Percentiles rank a stretch among this genome's conserved stretches.
phyloP scores from a whole-genome alignment of 1,139 yeast species.

The Taphrina flavorubra region DNA sequence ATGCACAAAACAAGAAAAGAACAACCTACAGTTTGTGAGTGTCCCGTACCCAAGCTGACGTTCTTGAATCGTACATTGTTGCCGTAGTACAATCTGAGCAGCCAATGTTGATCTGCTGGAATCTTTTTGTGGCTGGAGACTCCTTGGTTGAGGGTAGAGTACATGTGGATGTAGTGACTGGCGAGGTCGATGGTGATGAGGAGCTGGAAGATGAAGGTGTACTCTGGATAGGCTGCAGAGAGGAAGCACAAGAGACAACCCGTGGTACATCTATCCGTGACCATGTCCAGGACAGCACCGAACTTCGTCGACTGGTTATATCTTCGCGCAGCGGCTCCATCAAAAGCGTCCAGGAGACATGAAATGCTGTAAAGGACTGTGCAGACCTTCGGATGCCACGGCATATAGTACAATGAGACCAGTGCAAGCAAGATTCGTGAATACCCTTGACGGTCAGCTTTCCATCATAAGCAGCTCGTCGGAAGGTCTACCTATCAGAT shows the following conservation, averaged over 20 bases:
- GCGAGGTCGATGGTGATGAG: conserved; percentile 88
- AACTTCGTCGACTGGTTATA: conserved; percentile 82
- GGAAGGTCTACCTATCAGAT: conserved; percentile 67
- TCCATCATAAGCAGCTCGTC: too few relatives aligned
- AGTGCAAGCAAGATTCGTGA: conserved; percentile 80
- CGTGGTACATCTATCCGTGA: conserved; percentile 96
- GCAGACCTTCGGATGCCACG: conserved; percentile 71
- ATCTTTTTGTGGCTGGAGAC: conserved; percentile 84
- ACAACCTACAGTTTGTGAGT: conserved; percentile 55
- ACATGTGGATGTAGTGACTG: conserved; percentile 98
- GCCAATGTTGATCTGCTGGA: conserved; percentile 69
- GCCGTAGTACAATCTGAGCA: conserved; percentile 83
- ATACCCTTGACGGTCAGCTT: conserved; percentile 52
- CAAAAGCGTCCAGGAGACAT: conserved; percentile 92
- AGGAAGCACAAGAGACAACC: conserved; percentile 85
- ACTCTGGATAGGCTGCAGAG: conserved; percentile 75
- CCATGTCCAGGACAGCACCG: conserved; percentile 99
- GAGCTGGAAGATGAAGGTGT: conserved; percentile 76
- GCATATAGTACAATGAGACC: conserved; percentile 80
- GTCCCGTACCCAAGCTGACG: not conserved
- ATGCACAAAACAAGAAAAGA: conserved; percentile 84
- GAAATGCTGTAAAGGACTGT: conserved; percentile 80
- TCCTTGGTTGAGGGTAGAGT: conserved; percentile 84
- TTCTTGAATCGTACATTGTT: conserved; percentile 56
- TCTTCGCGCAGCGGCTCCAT: conserved; percentile 92